Conservation (phyloP, 2,329 filamentous ascomycete species). For the Exophiala sp. region DNA sequence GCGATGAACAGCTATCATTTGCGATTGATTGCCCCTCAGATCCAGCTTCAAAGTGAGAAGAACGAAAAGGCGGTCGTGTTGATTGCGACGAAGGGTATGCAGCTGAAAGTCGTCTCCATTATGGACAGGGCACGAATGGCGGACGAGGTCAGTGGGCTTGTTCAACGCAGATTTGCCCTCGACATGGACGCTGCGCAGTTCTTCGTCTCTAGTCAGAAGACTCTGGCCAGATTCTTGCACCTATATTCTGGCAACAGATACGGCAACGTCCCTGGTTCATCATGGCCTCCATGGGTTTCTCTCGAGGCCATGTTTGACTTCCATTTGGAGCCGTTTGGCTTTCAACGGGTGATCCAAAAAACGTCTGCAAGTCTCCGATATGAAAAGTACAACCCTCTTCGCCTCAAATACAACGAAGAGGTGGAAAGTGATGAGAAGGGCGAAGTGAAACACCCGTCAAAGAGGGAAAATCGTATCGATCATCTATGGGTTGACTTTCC, state of each 20-base stretch:
- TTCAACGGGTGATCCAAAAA: constrained; percentile 93
- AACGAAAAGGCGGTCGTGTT: constrained; percentile 95
- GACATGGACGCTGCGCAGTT: constrained; percentile 98
- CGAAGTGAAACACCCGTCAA: constrained; percentile 44
- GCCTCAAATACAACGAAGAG: constrained; percentile 95
- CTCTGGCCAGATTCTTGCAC: constrained; percentile 79
- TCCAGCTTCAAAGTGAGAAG: constrained; percentile 97
- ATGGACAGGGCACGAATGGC: constrained; percentile 94
- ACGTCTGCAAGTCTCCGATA: constrained; percentile 92
- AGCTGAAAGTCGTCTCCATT: constrained; percentile 93
- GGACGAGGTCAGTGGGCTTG: constrained; percentile 89
- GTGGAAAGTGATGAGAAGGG: constrained; percentile 54
- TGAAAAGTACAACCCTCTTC: constrained; percentile 96
- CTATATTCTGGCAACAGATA: constrained; percentile 95
- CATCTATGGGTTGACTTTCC: constrained; percentile 97
- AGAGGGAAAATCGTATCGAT: constrained; percentile 77
- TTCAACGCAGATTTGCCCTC: constrained; percentile 88
- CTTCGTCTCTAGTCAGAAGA: constrained; percentile 93
- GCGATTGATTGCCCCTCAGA: constrained; percentile 91
- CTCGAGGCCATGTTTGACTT: constrained; percentile 99
- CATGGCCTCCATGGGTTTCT: constrained; percentile 97
- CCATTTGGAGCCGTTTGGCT: constrained; percentile 89
- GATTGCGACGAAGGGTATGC: constrained; percentile 96
- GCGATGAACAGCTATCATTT: constrained; percentile 93
- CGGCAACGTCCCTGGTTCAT: constrained; percentile 75